Evolutionary conservation across 169 alveolate species (phyloP).

Genomic region (Cryptosporidium canis): DNA sequence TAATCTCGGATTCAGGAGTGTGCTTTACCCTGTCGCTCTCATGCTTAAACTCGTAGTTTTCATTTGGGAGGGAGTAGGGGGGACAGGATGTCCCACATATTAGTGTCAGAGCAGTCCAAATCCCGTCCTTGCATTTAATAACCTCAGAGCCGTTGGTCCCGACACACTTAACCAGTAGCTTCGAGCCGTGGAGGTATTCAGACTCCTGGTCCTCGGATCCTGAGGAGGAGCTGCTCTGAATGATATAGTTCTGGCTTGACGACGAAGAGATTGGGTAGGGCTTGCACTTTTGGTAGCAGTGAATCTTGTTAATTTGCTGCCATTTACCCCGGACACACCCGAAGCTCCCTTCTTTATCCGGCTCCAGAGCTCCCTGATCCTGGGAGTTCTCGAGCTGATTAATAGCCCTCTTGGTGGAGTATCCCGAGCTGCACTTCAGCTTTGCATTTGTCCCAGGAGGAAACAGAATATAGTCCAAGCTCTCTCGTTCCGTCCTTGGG

Average conservation of each 20-base stretch:
- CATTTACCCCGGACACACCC: conserved; percentile 50
- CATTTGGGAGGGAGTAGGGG: conserved; percentile 63
- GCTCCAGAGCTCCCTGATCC: not conserved
- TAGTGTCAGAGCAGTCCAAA: conserved; percentile 75
- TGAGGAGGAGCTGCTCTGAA: not conserved
- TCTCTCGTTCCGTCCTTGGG: conserved; percentile 6
- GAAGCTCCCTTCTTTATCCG: conserved; percentile 6
- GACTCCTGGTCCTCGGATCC: conserved; percentile 7
- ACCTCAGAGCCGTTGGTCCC: conserved; percentile 59
- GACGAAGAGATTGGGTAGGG: conserved; percentile 40
- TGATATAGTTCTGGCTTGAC: conserved; percentile 29
- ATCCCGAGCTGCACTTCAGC: conserved; percentile 29
- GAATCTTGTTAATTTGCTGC: not conserved
- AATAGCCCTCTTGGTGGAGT: not conserved
- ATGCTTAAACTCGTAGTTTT: conserved; percentile 1
- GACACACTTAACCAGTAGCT: not conserved
- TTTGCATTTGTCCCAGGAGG: conserved; percentile 61
- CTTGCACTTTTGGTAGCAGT: conserved; percentile 35
- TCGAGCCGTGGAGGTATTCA: conserved; percentile 14
- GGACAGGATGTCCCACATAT: conserved; percentile 77
- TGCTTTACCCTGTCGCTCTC: conserved; percentile 14
- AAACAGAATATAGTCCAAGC: not conserved
- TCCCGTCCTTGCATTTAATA: conserved; percentile 74
- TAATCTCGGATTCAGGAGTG: conserved; percentile 54
- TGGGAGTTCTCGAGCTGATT: not conserved